Percentiles rank a stretch among this genome's conserved stretches.
Conservation (phyloP, 768 basidiomycete species). For the Boletus rex-veris region DNA sequence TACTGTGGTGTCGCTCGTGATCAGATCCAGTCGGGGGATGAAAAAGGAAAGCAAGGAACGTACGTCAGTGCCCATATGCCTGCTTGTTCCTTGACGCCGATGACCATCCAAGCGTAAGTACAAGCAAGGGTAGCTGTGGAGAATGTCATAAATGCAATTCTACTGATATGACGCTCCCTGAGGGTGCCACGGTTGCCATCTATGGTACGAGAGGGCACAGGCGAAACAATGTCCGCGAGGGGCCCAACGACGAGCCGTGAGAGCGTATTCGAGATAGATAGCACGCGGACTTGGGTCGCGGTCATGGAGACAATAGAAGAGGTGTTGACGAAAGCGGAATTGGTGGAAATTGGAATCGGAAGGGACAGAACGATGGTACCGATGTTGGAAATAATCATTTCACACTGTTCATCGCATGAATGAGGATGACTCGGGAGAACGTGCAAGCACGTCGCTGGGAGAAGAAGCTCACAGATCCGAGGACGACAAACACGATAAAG, state of each 20-base stretch:
- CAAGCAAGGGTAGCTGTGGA: slow-evolving; percentile 46
- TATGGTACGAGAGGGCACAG: slow-evolving; percentile 44
- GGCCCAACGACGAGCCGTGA: slow-evolving; percentile 67
- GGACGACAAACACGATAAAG: slow-evolving; percentile 45
- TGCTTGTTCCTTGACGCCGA: slow-evolving; percentile 45
- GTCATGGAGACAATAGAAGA: slow-evolving; percentile 38
- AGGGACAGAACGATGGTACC: slow-evolving; percentile 72
- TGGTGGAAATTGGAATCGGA: slow-evolving; percentile 30
- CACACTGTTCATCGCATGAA: slow-evolving; percentile 42
- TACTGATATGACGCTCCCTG: slow-evolving; percentile 55
- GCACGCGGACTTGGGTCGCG: slow-evolving; percentile 62
- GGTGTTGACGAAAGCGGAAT: slow-evolving; percentile 6
- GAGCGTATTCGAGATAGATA: slow-evolving; percentile 69
- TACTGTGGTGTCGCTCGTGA: slow-evolving; percentile 33
- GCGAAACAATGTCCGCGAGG: slow-evolving; percentile 70
- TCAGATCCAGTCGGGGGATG: background rate
- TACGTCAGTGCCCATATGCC: slow-evolving; percentile 73
- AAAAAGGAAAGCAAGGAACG: slow-evolving; percentile 3
- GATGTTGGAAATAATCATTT: slow-evolving; percentile 83
- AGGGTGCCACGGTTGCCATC: slow-evolving; percentile 26
- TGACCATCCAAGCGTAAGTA: slow-evolving; percentile 55
- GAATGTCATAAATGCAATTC: slow-evolving; percentile 55
- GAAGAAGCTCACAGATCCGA: slow-evolving; percentile 60
- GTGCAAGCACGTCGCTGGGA: no score
- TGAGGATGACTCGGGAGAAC: background rate